Evolutionary conservation across 441 rosid species (phyloP).

Genomic region (Brassica hybrid): DNA sequence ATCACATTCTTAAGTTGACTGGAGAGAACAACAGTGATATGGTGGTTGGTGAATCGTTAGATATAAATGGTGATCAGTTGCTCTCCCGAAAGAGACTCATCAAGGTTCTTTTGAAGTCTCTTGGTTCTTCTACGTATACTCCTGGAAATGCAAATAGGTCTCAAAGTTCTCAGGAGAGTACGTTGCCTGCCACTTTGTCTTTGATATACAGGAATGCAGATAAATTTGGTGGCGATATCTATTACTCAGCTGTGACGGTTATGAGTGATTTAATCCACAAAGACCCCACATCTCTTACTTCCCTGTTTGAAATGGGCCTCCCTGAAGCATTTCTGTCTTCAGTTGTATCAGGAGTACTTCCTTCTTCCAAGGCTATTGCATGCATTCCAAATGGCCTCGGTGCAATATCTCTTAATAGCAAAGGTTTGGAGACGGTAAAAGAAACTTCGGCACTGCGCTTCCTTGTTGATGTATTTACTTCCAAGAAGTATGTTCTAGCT

Average conservation of each 20-base stretch:
- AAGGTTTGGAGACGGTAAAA: slow-evolving; percentile 94
- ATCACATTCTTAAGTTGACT: slow-evolving; percentile 67
- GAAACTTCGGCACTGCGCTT: slow-evolving; percentile 84
- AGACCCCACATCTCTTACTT: slow-evolving; percentile 90
- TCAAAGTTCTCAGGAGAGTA: slow-evolving; percentile 74
- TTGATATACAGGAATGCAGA: slow-evolving; percentile 77
- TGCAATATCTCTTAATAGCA: slow-evolving; percentile 94
- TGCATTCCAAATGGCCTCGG: slow-evolving; percentile 97
- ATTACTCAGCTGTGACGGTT: slow-evolving; percentile 94
- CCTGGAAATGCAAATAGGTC: slow-evolving; percentile 77
- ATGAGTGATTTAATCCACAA: slow-evolving; percentile 99
- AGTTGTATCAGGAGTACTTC: slow-evolving; percentile 80
- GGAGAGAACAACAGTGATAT: slow-evolving; percentile 62
- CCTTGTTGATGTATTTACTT: slow-evolving; percentile 83
- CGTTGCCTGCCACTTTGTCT: slow-evolving; percentile 84
- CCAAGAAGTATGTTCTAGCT: slow-evolving; percentile 86
- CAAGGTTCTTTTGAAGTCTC: slow-evolving; percentile 90
- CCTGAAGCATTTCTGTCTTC: slow-evolving; percentile 95
- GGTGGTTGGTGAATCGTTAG: slow-evolving; percentile 68
- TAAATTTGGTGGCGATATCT: slow-evolving; percentile 96
- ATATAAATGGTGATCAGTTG: slow-evolving; percentile 63
- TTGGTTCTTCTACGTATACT: slow-evolving; percentile 96
- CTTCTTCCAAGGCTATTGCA: slow-evolving; percentile 95
- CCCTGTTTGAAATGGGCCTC: slow-evolving; percentile 88
- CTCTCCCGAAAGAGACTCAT: slow-evolving; percentile 90